Conservation (phyloP, 2,329 filamentous ascomycete genomes). For the Coniochaeta sp. region DNA sequence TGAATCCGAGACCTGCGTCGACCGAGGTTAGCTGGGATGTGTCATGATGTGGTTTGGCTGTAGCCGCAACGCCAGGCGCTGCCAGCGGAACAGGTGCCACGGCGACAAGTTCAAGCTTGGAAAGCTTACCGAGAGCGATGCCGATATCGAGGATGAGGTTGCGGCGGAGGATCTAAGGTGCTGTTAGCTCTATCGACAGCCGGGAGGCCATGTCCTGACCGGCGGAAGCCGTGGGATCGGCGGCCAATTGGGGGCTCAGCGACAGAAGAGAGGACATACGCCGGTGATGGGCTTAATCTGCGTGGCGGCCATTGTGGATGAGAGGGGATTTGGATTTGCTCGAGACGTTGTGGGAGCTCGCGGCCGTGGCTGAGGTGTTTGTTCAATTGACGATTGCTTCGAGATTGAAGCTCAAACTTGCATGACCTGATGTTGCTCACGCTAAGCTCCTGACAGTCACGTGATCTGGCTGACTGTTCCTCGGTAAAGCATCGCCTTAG, state of each 20-base stretch:
- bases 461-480: not conserved
- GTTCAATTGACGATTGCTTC: not conserved
- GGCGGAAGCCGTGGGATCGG: conserved; percentile 6
- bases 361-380: conserved; percentile 1
- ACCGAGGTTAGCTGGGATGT: conserved; percentile 23
- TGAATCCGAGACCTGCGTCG: conserved; percentile 41
- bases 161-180: conserved; percentile 50
- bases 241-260: conserved; percentile 7
- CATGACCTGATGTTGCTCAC: conserved; percentile 5
- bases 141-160: conserved; percentile 49
- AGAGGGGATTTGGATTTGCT: not conserved
- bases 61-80: not conserved
- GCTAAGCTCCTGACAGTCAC: not conserved
- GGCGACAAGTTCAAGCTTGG: not conserved
- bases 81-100: not conserved
- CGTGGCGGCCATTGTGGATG: conserved; percentile 32
- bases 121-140: conserved; percentile 46
- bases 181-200: conserved; percentile 21
- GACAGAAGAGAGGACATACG: conserved; percentile 34
- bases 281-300: conserved; percentile 48
- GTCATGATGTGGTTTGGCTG: not conserved
- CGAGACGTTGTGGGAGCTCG: conserved; percentile 1
- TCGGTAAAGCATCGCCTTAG: not conserved
- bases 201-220: not conserved
- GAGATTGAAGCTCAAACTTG: conserved; percentile 2